Percentiles rank a stretch among this genome's conserved stretches.
These are phyloP conservation scores for Fusarium fracticaudum DNA, from an alignment of 2,329 filamentous ascomycete species.

Conservation along the genomic window DNA sequence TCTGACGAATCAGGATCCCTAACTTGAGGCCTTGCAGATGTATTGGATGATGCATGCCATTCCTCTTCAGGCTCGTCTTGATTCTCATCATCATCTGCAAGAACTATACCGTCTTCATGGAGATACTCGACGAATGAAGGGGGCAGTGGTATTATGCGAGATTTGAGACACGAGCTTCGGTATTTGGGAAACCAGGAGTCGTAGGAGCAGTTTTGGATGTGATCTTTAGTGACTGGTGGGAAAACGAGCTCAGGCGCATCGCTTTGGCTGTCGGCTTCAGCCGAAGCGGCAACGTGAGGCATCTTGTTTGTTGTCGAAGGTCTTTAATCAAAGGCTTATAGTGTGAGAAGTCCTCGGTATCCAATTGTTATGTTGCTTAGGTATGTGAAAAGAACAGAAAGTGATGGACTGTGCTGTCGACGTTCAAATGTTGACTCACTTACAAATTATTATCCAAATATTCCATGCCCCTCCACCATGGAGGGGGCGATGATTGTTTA, in stretches of 20 bases:
- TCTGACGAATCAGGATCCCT: conserved; percentile 57
- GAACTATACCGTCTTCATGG: conserved; percentile 88
- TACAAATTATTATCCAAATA: conserved; percentile 34
- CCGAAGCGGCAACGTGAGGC: conserved; percentile 47
- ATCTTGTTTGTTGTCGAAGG: conserved; percentile 29
- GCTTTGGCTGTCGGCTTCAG: not conserved
- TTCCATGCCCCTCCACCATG: conserved; percentile 32
- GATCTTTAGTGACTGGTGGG: conserved; percentile 82
- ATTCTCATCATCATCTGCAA: conserved; percentile 72
- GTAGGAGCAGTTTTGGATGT: conserved; percentile 95
- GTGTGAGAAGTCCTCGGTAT: not conserved
- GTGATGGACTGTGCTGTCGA: not conserved
- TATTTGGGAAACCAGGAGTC: conserved; percentile 92
- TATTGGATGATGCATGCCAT: conserved; percentile 51
- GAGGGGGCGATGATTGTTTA: conserved; percentile 24
- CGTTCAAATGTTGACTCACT: conserved; percentile 32
- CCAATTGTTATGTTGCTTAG: not conserved
- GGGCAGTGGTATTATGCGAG: conserved; percentile 82
- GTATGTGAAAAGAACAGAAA: not conserved
- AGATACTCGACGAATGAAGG: conserved; percentile 84
- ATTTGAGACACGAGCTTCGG: conserved; percentile 82
- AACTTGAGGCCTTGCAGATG: conserved; percentile 44
- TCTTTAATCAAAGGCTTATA: not conserved
- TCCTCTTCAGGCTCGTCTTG: conserved; percentile 67
- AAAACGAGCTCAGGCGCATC: conserved; percentile 66